phyloP scores from a whole-genome alignment of 352 stramenopile species.

The Globisporangium nagaii region DNA sequence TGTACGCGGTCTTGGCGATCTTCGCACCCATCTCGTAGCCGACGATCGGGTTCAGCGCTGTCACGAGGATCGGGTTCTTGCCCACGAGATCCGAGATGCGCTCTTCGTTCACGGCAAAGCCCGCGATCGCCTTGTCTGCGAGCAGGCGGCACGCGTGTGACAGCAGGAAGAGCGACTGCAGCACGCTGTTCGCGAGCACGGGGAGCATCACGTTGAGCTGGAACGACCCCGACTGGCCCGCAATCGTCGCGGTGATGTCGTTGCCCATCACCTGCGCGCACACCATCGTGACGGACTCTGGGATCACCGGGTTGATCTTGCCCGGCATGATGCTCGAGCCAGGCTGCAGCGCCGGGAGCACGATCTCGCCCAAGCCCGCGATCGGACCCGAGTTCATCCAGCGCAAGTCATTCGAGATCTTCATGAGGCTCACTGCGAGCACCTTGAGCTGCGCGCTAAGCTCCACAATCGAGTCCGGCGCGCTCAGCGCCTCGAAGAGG shows the following conservation, averaged over 20 bases:
- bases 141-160: constrained; percentile 32
- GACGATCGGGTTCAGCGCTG: constrained; percentile 49
- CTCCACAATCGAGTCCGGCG: constrained; percentile 92
- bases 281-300: constrained; percentile 49
- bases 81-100: constrained; percentile 41
- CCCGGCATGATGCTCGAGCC: constrained; percentile 96
- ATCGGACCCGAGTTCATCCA: constrained; percentile 90
- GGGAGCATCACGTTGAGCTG: constrained; percentile 63
- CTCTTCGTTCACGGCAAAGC: constrained; percentile 37
- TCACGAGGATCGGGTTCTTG: constrained; percentile 55
- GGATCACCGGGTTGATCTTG: constrained; percentile 93
- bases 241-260: constrained; percentile 46
- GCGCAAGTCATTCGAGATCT: constrained; percentile 94
- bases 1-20: constrained; percentile 58
- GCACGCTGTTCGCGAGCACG: constrained; percentile 41
- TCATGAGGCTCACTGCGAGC: constrained; percentile 89
- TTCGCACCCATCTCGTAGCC: constrained; percentile 51
- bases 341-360: constrained; percentile 88
- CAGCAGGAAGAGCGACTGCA: constrained; percentile 41
- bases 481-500: constrained; percentile 86
- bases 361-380: constrained; percentile 91
- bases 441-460: constrained; percentile 89
- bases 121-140: constrained; percentile 36
- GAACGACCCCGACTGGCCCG: constrained; percentile 41
- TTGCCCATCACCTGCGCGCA: constrained; percentile 57